Conservation (phyloP, 108 stramenopile genomes). For the Pseudonitzschia delicatissima region DNA sequence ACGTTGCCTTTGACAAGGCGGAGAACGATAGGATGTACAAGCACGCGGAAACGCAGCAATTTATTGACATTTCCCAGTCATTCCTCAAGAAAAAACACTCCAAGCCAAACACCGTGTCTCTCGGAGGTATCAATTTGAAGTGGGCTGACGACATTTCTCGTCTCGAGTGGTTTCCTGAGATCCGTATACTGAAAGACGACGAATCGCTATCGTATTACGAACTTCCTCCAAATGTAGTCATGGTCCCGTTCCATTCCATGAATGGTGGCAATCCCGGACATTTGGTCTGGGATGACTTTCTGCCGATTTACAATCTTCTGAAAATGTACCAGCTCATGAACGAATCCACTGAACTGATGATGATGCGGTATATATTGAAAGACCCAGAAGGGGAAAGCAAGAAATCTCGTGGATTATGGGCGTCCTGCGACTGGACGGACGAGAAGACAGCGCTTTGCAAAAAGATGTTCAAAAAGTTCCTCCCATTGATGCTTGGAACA, state of each 20-base stretch:
- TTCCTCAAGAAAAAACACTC: neutral
- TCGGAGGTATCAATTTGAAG: conserved; percentile 54
- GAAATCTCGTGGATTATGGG: conserved; percentile 28
- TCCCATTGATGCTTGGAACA: conserved; percentile 44
- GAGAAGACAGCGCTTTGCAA: conserved; percentile 29
- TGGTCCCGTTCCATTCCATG: conserved; percentile 47
- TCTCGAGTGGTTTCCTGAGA: conserved; percentile 42
- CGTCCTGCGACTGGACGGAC: conserved; percentile 31
- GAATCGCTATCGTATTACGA: conserved; percentile 29
- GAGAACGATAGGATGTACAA: conserved; percentile 22
- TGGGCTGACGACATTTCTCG: conserved; percentile 27
- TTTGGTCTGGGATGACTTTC: conserved; percentile 62
- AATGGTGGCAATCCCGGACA: conserved; percentile 52
- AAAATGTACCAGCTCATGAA: conserved; percentile 45
- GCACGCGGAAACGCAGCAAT: neutral
- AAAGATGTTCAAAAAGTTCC: conserved; percentile 45
- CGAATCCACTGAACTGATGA: conserved; percentile 23
- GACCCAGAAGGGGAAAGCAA: neutral
- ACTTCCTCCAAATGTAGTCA: conserved; percentile 35
- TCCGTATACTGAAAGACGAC: neutral
- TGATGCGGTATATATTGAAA: conserved; percentile 33
- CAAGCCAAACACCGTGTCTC: conserved; percentile 19
- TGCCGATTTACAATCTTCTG: conserved; percentile 53
- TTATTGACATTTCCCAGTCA: conserved; percentile 25
- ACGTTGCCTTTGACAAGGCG: conserved; percentile 45